Evolutionary conservation across 768 basidiomycete genomes (phyloP).

Genomic region (Boletus sp.): DNA sequence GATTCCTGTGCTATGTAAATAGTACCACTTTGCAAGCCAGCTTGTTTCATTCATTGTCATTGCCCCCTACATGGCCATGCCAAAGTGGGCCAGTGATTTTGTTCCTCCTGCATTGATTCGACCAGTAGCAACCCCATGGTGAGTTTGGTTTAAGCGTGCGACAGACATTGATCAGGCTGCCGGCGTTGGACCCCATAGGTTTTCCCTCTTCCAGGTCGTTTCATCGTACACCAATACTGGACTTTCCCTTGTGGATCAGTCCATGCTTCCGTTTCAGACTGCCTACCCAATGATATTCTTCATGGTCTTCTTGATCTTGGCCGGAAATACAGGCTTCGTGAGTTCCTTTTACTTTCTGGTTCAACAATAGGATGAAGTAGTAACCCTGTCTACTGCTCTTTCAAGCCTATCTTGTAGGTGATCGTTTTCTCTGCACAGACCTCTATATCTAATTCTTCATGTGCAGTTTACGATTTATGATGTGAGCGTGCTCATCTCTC

Average conservation of each 20-base stretch:
- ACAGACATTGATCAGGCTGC: not conserved
- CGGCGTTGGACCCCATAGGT: constrained; percentile 45
- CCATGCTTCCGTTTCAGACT: constrained; percentile 87
- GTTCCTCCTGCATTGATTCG: constrained; percentile 54
- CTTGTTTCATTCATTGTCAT: constrained; percentile 68
- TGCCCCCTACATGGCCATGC: constrained; percentile 71
- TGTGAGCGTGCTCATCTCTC: constrained; percentile 48
- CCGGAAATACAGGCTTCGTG: constrained; percentile 92
- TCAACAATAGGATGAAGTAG: not conserved
- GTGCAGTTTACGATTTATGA: constrained; percentile 70
- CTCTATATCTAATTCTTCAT: not conserved
- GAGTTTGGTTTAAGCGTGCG: constrained; percentile 7
- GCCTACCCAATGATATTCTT: constrained; percentile 80
- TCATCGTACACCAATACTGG: constrained; percentile 91
- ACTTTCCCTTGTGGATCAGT: constrained; percentile 80
- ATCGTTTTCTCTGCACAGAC: not conserved
- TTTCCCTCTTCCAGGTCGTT: constrained; percentile 77
- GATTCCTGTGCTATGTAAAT: not conserved
- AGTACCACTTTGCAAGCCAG: constrained; percentile 82
- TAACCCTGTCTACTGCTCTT: not conserved
- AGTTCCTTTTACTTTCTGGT: constrained; percentile 35
- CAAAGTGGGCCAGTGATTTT: constrained; percentile 60
- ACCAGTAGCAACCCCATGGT: constrained; percentile 65
- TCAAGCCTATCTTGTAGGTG: constrained; percentile 82
- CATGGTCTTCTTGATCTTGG: constrained; percentile 73